Percentiles rank a stretch among this genome's conserved stretches.
These are phyloP conservation scores for Fusarium sacchari DNA, from an alignment of 2,329 filamentous ascomycete species.

Conservation along the genomic window DNA sequence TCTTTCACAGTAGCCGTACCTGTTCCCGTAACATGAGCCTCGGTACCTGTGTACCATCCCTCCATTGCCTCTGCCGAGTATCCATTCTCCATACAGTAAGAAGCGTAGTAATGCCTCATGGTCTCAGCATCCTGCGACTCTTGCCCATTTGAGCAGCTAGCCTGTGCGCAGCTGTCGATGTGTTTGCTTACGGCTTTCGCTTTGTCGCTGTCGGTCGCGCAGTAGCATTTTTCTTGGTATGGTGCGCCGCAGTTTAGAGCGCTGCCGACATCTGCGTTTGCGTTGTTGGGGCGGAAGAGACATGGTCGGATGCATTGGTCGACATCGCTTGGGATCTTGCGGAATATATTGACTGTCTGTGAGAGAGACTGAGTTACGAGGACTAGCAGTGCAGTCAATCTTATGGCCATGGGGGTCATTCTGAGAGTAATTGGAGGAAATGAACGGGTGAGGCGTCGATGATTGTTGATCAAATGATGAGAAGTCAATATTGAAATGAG, in stretches of 20 bases:
- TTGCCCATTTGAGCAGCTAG: background rate
- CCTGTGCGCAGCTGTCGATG: background rate
- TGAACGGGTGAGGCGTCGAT: background rate
- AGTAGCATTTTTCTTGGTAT: background rate
- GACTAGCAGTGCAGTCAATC: background rate
- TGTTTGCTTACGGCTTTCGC: background rate
- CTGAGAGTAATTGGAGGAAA: background rate
- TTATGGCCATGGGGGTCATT: background rate
- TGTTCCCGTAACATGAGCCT: background rate
- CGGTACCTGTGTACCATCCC: conserved; percentile 3
- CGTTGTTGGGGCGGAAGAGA: background rate
- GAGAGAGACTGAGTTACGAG: background rate
- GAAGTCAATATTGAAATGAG: background rate
- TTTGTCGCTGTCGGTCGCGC: background rate
- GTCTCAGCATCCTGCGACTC: background rate
- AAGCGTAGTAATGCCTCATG: conserved; percentile 2
- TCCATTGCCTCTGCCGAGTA: background rate
- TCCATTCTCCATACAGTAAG: background rate
- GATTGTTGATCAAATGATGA: accelerated
- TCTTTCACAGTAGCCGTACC: background rate
- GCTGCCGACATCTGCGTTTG: background rate
- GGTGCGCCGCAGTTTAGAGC: background rate
- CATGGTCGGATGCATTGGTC: background rate
- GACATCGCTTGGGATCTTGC: background rate
- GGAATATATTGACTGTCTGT: background rate